A percentile compares a stretch with the other conserved stretches of the same genome.
Conservation (phyloP, 352 stramenopile genomes). For the Globisporangium cystogenes region DNA sequence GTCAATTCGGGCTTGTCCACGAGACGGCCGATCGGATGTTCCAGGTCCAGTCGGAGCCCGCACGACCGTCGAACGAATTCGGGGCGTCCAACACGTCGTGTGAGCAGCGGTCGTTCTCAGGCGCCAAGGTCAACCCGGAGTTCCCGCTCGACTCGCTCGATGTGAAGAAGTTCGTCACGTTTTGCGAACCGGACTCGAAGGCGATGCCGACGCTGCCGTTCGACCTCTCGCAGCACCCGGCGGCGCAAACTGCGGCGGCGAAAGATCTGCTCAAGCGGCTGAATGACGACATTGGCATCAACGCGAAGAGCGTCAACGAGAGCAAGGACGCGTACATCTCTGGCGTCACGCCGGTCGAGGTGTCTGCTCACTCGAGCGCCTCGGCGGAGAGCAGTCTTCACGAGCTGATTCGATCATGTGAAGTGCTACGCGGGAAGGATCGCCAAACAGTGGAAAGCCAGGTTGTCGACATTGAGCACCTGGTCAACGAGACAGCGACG, state of each 20-base stretch:
- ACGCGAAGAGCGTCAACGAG: conserved; percentile 61
- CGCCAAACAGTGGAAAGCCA: conserved; percentile 40
- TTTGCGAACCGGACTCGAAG: conserved; percentile 57
- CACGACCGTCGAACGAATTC: conserved; percentile 15
- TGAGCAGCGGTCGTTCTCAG: conserved; percentile 34
- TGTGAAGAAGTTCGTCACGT: conserved; percentile 65
- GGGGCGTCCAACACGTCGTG: conserved; percentile 83
- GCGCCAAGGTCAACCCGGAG: conserved; percentile 50
- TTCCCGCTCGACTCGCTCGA: conserved; percentile 69
- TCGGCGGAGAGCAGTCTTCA: conserved; percentile 30
- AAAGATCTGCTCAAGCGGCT: conserved; percentile 93
- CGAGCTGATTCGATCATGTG: conserved; percentile 43
- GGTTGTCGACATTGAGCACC: conserved; percentile 44
- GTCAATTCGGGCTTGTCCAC: conserved; percentile 60
- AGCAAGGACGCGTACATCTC: conserved; percentile 75
- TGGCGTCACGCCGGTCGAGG: conserved; percentile 47
- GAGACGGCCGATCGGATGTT: conserved; percentile 28
- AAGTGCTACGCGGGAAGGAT: conserved; percentile 45
- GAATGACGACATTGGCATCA: conserved; percentile 88
- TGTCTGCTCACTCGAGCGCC: conserved; percentile 18
- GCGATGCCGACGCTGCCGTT: conserved; percentile 82
- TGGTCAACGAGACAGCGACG: conserved; percentile 41
- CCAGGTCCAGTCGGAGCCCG: not conserved
- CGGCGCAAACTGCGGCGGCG: conserved; percentile 90
- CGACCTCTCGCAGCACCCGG: conserved; percentile 86